A percentile compares a stretch with the other conserved stretches of the same genome.
Evolutionary conservation across 2,329 filamentous ascomycete genomes (phyloP).

Genomic region (Dactylellina haptotyla): DNA sequence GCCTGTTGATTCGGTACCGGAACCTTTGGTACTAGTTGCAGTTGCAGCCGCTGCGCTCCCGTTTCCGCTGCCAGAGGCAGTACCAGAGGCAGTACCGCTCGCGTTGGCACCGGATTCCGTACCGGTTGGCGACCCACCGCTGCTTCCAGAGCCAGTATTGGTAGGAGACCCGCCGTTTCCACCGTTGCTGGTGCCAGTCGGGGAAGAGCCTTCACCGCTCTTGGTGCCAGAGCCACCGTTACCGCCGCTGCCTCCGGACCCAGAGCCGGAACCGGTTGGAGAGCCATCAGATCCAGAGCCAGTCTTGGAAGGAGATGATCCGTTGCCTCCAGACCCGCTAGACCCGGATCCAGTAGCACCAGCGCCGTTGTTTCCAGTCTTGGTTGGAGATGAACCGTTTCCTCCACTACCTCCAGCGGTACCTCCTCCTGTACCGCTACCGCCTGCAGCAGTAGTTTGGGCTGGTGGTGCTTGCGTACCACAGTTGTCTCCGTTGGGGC

Average conservation of each 20-base stretch:
- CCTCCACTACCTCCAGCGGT: slow-evolving; percentile 3
- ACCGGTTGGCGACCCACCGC: not conserved
- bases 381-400: slow-evolving; percentile 10
- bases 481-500: slow-evolving; percentile 30
- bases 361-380: not conserved
- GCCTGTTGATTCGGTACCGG: not conserved
- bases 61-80: slow-evolving; percentile 2
- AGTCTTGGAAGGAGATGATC: slow-evolving; percentile 11
- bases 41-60: not conserved
- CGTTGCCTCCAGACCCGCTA: slow-evolving; percentile 7
- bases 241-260: slow-evolving; percentile 9
- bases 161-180: slow-evolving; percentile 7
- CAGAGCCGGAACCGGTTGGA: slow-evolving; percentile 7
- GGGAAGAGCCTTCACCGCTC: slow-evolving; percentile 2
- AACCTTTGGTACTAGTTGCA: not conserved
- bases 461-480: slow-evolving; percentile 8
- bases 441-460: slow-evolving; percentile 10
- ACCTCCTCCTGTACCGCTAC: slow-evolving; percentile 1
- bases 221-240: slow-evolving; percentile 11
- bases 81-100: slow-evolving; percentile 17
- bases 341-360: not conserved
- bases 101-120: not conserved
- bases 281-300: slow-evolving; percentile 9
- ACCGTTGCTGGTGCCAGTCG: slow-evolving; percentile 9
- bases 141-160: slow-evolving; percentile 9